Percentiles rank a stretch among this genome's conserved stretches.
phyloP scores from a whole-genome alignment of 2,329 filamentous ascomycete genomes.

The Aphanocladium album region DNA sequence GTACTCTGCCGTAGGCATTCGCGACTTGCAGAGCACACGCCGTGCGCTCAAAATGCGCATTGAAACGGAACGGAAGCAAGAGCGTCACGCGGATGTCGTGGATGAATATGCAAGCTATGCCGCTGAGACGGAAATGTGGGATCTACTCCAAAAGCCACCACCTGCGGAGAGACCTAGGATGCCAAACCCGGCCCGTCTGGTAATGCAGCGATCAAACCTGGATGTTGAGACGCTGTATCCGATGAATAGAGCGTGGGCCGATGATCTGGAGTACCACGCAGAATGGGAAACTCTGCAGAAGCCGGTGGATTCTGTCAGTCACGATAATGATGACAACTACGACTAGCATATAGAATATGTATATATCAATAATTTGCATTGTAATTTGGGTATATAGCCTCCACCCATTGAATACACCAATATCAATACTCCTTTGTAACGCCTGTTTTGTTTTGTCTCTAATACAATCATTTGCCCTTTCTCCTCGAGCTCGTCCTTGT shows the following conservation, averaged over 20 bases:
- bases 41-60: conserved; percentile 35
- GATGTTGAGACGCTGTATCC: conserved; percentile 34
- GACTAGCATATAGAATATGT: not conserved
- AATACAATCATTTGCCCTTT: not conserved
- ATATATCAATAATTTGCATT: not conserved
- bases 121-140: conserved; percentile 44
- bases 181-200: conserved; percentile 15
- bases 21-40: conserved; percentile 31
- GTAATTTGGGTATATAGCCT: conserved; percentile 2
- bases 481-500: conserved; percentile 22
- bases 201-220: conserved; percentile 23
- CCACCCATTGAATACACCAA: not conserved
- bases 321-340: not conserved
- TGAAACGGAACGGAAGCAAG: conserved; percentile 35
- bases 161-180: conserved; percentile 25
- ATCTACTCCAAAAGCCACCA: conserved; percentile 35
- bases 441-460: not conserved
- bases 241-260: conserved; percentile 35
- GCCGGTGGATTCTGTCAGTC: not conserved
- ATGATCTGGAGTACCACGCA: conserved; percentile 29
- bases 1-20: conserved; percentile 36
- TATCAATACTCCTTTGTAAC: conserved; percentile 1
- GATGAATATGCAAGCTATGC: conserved; percentile 36
- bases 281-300: conserved; percentile 37
- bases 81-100: conserved; percentile 37